Evolutionary conservation across 306 rosid genomes (phyloP), one percentile per base, ranked within the genome.

Genomic region (Gastrolobium bilobum): DNA sequence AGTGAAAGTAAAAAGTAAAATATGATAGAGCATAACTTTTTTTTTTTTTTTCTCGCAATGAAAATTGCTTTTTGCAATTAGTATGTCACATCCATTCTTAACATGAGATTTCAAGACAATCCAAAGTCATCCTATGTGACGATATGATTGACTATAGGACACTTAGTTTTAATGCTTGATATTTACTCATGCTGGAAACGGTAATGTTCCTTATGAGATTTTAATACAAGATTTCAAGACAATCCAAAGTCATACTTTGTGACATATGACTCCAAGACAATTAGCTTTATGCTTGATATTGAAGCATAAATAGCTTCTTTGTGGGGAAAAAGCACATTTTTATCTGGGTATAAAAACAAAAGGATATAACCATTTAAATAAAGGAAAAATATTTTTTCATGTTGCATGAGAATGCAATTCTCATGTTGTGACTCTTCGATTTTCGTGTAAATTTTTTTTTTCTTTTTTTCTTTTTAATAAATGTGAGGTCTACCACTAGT

Each of bases 1-100:
- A 62, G 64, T 30, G n/a, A 44, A 30, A 44, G 4, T 42, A 70
- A 35, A 69, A 44, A 64, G 70, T 57, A 72, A 58, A 59, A 59
- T 5, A 71, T 10, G 3, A 50, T 13, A 6, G 5, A 56, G 31
- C 6, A 40, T 29, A 48, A 2, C 9, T 1, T 52, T 11, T 52
- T 29, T 71, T 34, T 59, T 10, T 7, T 4, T 26, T 30, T 8
- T 26, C 3, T 26, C n/a, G 8, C 34, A 14, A 3, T 30, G 39
- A 53, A 50, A 50, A 13, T 31, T 63, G 0, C 3, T 34, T 59
- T 34, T 11, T 5, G 10, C 10, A 61, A n/a, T 5, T 38, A 42
- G 43, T 43, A 30, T 43, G 11, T 44, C 53, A 26, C 35, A 10
- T 30, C 20, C 54, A 29, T 4, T 26, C 35, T 66, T 8, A 26